phyloP scores from a whole-genome alignment of 176 grass and related monocot species.

The Leersia perrieri region DNA sequence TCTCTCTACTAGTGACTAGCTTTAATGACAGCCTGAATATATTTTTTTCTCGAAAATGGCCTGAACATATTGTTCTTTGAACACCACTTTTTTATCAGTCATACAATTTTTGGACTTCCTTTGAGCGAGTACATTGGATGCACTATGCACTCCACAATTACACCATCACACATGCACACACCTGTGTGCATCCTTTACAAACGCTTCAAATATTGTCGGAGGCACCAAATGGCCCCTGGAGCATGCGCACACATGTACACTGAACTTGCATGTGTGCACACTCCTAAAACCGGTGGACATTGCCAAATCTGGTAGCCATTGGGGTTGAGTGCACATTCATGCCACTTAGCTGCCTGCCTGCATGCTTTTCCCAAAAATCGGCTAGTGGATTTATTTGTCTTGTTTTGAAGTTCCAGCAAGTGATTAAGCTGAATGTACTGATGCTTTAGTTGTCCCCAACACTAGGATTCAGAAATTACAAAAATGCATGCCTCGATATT shows the following conservation, averaged over 20 bases:
- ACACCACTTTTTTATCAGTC: not conserved
- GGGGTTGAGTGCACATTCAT: not conserved
- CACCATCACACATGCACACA: not conserved
- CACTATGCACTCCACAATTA: not conserved
- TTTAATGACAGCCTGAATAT: not conserved
- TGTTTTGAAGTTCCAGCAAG: not conserved
- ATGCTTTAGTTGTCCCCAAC: not conserved
- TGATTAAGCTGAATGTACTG: not conserved
- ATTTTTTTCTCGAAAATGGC: no score
- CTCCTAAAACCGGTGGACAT: not conserved
- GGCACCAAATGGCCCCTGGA: not conserved
- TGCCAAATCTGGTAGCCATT: not conserved
- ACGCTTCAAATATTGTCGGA: not conserved
- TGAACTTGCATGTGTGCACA: not conserved
- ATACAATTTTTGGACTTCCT: not conserved
- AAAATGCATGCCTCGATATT: constrained; percentile 78
- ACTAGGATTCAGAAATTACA: constrained; percentile 62
- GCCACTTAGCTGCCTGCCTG: not conserved
- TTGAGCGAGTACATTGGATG: not conserved
- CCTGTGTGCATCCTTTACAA: not conserved
- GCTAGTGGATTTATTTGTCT: not conserved
- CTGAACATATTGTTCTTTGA: constrained; percentile 9
- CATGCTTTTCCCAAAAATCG: not conserved
- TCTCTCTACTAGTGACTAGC: not conserved
- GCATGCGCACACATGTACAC: not conserved